Evolutionary conservation across 257 asterid species (phyloP).

Genomic region (Nicotiana tomentosiformis): DNA sequence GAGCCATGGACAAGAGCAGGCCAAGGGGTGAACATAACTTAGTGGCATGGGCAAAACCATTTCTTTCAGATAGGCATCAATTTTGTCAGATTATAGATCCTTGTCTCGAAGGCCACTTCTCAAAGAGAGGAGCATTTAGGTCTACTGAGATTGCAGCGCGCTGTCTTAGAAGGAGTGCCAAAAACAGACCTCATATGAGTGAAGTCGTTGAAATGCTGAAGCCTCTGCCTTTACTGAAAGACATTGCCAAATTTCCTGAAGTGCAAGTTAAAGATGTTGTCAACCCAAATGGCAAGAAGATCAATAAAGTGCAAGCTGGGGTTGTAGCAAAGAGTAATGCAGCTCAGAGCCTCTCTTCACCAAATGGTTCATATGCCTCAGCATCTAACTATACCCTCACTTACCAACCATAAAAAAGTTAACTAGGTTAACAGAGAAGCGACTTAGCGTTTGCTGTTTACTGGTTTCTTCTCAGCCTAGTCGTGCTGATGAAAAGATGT

Average conservation of each 20-base stretch:
- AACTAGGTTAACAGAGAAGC: background rate
- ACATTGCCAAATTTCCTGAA: conserved; percentile 62
- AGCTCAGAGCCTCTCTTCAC: conserved; percentile 37
- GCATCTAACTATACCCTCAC: conserved; percentile 31
- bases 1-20: conserved; percentile 64
- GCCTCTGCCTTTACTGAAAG: conserved; percentile 49
- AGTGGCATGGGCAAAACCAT: conserved; percentile 72
- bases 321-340: conserved; percentile 23
- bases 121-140: conserved; percentile 55
- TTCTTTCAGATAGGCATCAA: conserved; percentile 47
- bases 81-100: conserved; percentile 59
- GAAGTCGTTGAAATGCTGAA: conserved; percentile 59
- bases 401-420: conserved; percentile 33
- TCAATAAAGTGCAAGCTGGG: conserved; percentile 29
- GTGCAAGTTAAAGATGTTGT: conserved; percentile 36
- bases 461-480: background rate
- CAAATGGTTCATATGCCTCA: conserved; percentile 36
- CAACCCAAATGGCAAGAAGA: conserved; percentile 22
- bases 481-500: background rate
- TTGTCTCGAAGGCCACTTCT: conserved; percentile 65
- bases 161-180: conserved; percentile 67
- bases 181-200: conserved; percentile 68
- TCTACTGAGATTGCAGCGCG: conserved; percentile 58
- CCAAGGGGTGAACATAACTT: conserved; percentile 60
- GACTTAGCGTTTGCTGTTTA: background rate